phyloP scores from a whole-genome alignment of 2,329 filamentous ascomycete species.

The Colletotrichum gigasporum region DNA sequence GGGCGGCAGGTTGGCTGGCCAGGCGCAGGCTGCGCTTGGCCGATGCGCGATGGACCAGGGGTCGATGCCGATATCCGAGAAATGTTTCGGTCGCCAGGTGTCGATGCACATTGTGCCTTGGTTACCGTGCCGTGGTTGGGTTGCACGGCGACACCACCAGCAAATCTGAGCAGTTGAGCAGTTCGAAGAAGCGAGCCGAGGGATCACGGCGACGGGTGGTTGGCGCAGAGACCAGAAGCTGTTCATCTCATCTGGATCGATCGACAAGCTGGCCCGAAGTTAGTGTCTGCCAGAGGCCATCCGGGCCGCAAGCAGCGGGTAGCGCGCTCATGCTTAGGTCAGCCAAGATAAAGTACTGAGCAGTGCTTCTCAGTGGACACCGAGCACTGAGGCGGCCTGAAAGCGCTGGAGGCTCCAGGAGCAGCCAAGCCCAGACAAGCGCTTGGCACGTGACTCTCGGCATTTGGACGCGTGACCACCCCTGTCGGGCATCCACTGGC shows the following conservation, averaged over 20 bases:
- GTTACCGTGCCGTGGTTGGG: background rate
- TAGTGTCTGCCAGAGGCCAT: too few species aligned
- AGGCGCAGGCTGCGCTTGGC: background rate
- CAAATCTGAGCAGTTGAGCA: too few species aligned
- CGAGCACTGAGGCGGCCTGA: too few species aligned
- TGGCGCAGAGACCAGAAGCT: too few species aligned
- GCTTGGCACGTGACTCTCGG: constrained; percentile 30
- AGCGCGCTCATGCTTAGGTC: too few species aligned
- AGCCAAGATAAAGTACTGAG: too few species aligned
- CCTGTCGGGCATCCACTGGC: too few species aligned
- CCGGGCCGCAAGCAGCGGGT: too few species aligned
- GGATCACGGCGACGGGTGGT: too few species aligned
- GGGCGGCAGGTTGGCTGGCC: background rate
- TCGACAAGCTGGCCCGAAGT: too few species aligned
- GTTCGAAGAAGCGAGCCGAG: background rate
- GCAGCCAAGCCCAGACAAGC: background rate
- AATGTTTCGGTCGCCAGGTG: background rate
- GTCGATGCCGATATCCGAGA: constrained; percentile 25
- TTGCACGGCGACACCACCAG: background rate
- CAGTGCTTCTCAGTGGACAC: too few species aligned
- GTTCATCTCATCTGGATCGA: too few species aligned
- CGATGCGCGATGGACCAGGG: background rate
- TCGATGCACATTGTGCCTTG: background rate
- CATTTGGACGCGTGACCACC: constrained; percentile 22
- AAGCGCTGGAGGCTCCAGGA: background rate